Evolutionary conservation across 345 rosid species (phyloP).

Genomic region (Arabidopsis suecica): DNA sequence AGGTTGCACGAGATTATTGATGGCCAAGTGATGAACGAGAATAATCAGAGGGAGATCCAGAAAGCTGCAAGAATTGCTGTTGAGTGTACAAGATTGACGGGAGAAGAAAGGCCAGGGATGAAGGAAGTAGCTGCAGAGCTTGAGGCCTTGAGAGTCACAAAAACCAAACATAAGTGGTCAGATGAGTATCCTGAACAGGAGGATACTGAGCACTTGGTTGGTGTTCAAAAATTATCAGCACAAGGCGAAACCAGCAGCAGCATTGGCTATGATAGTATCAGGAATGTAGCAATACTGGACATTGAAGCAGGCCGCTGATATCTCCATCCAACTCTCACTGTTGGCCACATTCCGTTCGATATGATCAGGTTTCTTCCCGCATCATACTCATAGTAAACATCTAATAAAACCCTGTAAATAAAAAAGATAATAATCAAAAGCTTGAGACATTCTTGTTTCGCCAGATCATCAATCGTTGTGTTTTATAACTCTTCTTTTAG

Average conservation of each 20-base stretch:
- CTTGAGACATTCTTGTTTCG: too few relatives aligned
- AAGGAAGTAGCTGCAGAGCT: constrained; percentile 50
- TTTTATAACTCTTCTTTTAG: background rate
- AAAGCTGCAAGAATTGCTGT: constrained; percentile 38
- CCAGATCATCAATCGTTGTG: too few relatives aligned
- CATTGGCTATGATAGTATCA: constrained; percentile 30
- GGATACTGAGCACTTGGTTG: constrained; percentile 29
- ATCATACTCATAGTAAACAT: too few relatives aligned
- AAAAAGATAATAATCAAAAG: too few relatives aligned
- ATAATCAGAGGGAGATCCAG: constrained; percentile 9
- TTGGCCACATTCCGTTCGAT: too few relatives aligned
- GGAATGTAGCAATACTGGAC: background rate
- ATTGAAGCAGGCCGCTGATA: constrained; percentile 29
- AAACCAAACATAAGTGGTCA: constrained; percentile 22
- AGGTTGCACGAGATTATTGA: constrained; percentile 38
- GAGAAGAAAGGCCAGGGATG: constrained; percentile 46
- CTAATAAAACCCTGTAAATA: too few relatives aligned
- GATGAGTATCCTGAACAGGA: background rate
- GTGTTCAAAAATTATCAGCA: background rate
- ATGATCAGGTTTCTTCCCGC: too few relatives aligned
- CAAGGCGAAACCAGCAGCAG: background rate
- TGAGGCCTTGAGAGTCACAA: constrained; percentile 25
- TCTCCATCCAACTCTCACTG: background rate
- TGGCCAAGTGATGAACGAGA: constrained; percentile 16
- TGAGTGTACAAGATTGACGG: constrained; percentile 38